A percentile compares a stretch with the other conserved stretches of the same genome.
These are phyloP conservation scores for Eucommia ulmoides DNA, from an alignment of 257 asterid species.

Conservation along the genomic window DNA sequence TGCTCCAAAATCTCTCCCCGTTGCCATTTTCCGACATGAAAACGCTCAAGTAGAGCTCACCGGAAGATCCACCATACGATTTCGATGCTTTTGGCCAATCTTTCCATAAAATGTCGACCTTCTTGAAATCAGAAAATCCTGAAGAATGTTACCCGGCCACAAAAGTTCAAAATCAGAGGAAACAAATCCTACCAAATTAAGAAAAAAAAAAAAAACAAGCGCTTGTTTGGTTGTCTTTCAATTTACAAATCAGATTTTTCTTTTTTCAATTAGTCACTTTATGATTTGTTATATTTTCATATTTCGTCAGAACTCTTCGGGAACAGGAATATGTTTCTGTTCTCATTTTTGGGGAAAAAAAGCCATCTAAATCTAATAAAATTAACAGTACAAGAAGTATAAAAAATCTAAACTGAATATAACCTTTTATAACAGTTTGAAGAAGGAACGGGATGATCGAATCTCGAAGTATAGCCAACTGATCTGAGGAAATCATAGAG, in stretches of 20 bases:
- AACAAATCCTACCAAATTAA: too few species aligned
- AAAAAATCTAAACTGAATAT: conserved; percentile 1
- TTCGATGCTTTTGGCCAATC: conserved; percentile 31
- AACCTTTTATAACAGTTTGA: conserved; percentile 73
- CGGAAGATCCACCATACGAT: conserved; percentile 26
- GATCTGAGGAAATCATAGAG: conserved; percentile 13
- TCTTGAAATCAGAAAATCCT: conserved; percentile 70
- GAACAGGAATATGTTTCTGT: too few species aligned
- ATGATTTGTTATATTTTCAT: too few species aligned
- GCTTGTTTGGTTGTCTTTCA: too few species aligned
- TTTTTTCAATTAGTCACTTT: too few species aligned
- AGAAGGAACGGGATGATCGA: conserved; percentile 63
- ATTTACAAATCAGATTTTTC: too few species aligned
- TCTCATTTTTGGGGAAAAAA: too few species aligned
- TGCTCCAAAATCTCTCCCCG: conserved; percentile 51
- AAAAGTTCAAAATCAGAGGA: conserved; percentile 7
- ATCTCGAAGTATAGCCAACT: conserved; percentile 43
- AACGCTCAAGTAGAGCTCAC: conserved; percentile 53
- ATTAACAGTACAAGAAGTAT: not conserved
- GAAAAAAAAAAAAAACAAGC: too few species aligned
- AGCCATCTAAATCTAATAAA: too few species aligned
- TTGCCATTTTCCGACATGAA: conserved; percentile 60
- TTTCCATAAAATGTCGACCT: conserved; percentile 85
- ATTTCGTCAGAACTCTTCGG: too few species aligned
- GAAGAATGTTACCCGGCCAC: too few species aligned